Evolutionary conservation across 345 rosid species (phyloP).

Genomic region (Melaleuca alternifolia): DNA sequence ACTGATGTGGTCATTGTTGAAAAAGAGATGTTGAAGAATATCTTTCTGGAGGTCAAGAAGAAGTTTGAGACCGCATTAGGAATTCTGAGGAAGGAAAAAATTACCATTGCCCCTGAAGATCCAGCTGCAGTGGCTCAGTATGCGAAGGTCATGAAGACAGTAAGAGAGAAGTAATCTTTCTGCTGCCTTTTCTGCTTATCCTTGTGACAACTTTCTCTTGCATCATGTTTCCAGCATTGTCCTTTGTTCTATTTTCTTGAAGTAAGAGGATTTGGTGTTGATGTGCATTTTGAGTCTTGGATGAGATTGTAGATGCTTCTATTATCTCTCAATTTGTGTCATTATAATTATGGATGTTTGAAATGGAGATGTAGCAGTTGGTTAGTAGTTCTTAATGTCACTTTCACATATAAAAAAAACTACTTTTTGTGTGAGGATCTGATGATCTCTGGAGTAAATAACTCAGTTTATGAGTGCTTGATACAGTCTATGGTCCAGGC

Average conservation of each 20-base stretch:
- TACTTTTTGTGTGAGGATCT: neutral
- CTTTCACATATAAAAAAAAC: neutral
- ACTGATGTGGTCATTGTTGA: conserved; percentile 1
- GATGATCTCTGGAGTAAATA: neutral
- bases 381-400: neutral
- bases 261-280: neutral
- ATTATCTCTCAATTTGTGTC: neutral
- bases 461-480: neutral
- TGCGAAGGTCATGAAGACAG: conserved; percentile 80
- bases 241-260: neutral
- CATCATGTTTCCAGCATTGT: neutral
- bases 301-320: neutral
- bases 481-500: neutral
- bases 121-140: conserved; percentile 82
- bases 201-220: neutral
- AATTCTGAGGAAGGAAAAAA: conserved; percentile 75
- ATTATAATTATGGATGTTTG: neutral
- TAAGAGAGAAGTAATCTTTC: conserved; percentile 69
- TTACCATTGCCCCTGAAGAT: conserved; percentile 83
- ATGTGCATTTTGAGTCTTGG: neutral
- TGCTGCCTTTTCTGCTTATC: neutral
- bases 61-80: conserved; percentile 80
- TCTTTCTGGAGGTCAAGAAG: conserved; percentile 75
- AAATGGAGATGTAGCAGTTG: neutral
- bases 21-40: conserved; percentile 85